Percentiles rank a stretch among this genome's conserved stretches.
phyloP scores from a whole-genome alignment of 257 asterid genomes.

The Rhazya stricta region DNA sequence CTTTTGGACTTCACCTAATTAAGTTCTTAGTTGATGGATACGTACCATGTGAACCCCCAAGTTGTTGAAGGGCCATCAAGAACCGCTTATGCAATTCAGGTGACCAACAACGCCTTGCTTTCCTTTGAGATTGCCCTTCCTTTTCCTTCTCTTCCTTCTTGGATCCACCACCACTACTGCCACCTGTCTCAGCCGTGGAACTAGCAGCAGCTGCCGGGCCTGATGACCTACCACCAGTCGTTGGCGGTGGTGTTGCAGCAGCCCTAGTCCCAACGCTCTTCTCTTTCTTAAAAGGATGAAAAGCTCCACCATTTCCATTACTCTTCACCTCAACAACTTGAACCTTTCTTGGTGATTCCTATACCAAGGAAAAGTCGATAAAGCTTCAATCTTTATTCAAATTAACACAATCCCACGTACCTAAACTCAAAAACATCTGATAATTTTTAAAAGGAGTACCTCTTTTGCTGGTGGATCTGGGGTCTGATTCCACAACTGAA shows the following conservation, averaged over 20 bases:
- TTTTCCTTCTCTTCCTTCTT: conserved; percentile 47
- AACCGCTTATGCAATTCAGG: conserved; percentile 63
- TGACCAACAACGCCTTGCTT: conserved; percentile 79
- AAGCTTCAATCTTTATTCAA: conserved; percentile 19
- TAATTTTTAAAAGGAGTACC: conserved; percentile 21
- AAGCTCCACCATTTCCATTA: conserved; percentile 51
- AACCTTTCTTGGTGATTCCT: conserved; percentile 39
- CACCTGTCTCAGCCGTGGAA: conserved; percentile 51
- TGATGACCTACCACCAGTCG: conserved; percentile 18
- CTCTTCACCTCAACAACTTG: conserved; percentile 42
- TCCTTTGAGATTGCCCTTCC: conserved; percentile 46
- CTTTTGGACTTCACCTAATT: background rate
- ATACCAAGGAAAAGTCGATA: background rate
- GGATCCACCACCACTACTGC: conserved; percentile 17
- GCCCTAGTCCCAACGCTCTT: conserved; percentile 18
- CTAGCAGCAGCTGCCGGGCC: conserved; percentile 31
- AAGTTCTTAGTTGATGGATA: background rate
- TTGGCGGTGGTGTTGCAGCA: conserved; percentile 11
- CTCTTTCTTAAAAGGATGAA: conserved; percentile 61
- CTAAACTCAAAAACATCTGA: background rate
- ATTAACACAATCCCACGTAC: conserved; percentile 16
- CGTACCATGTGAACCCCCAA: conserved; percentile 84
- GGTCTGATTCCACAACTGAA: conserved; percentile 43
- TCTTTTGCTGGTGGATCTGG: conserved; percentile 39
- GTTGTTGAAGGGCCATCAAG: conserved; percentile 61